These are phyloP conservation scores for Trichosporon sp. DNA, from an alignment of 1,284 basidiomycete genomes.

Conservation along the genomic window DNA sequence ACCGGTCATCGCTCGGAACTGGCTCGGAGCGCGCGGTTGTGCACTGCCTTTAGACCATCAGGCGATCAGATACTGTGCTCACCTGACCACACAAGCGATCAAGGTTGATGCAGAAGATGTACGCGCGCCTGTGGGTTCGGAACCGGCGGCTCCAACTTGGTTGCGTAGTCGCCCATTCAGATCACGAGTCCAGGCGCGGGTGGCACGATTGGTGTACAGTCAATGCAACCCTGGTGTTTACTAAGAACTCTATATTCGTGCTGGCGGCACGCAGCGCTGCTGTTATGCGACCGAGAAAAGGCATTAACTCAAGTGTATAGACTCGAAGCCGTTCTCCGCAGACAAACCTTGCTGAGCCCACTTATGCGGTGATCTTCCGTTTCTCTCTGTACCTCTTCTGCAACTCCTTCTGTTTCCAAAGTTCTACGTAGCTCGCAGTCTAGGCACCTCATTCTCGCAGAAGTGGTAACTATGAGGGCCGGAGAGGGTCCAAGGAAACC, in stretches of 20 bases:
- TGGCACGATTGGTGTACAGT: too few relatives aligned
- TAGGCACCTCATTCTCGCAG: not conserved
- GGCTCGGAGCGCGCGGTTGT: not conserved
- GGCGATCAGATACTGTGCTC: not conserved
- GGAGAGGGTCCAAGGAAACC: not conserved
- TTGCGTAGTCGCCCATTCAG: too few relatives aligned
- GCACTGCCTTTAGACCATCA: not conserved
- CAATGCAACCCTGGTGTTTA: too few relatives aligned
- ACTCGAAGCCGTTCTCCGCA: not conserved
- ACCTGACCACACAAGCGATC: not conserved
- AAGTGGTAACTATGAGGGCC: not conserved
- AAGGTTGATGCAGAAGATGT: not conserved
- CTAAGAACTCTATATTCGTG: too few relatives aligned
- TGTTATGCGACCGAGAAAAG: not conserved
- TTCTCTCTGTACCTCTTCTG: not conserved
- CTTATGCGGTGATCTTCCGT: constrained; percentile 10
- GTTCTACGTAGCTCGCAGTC: not conserved
- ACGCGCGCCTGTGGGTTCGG: not conserved
- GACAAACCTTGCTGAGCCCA: not conserved
- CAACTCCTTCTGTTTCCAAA: not conserved
- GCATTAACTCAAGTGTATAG: not conserved
- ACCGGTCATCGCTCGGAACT: too few relatives aligned
- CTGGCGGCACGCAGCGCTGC: not conserved
- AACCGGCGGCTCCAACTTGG: not conserved
- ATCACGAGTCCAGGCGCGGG: too few relatives aligned